Conservation (phyloP, 2,329 filamentous ascomycete species). For the Allantophomopsis cytisporea region DNA sequence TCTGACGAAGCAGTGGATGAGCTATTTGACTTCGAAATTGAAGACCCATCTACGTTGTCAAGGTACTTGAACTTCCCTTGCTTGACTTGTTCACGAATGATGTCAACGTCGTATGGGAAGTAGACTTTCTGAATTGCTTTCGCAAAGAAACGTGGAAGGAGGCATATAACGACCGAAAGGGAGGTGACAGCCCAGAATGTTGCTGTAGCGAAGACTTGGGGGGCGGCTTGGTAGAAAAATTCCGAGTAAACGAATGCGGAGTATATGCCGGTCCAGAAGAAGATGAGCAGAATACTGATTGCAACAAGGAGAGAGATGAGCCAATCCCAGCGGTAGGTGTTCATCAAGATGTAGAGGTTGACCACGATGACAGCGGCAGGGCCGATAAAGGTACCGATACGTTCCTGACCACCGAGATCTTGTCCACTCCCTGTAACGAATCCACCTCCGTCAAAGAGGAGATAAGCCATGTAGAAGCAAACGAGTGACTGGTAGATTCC, state of each 20-base stretch:
- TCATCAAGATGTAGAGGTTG: constrained; percentile 90
- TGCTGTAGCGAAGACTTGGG: constrained; percentile 66
- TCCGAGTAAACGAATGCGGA: constrained; percentile 32
- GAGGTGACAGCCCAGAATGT: constrained; percentile 81
- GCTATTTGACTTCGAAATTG: constrained; percentile 24
- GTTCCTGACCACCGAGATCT: constrained; percentile 63
- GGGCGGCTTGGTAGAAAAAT: constrained; percentile 65
- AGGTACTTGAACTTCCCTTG: constrained; percentile 73
- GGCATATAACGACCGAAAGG: constrained; percentile 65
- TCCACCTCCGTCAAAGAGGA: constrained; percentile 56
- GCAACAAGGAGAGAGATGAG: constrained; percentile 71
- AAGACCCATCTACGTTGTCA: constrained; percentile 16
- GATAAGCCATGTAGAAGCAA: constrained; percentile 84
- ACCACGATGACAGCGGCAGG: constrained; percentile 77
- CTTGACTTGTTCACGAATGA: constrained; percentile 83
- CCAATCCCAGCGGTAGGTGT: constrained; percentile 98
- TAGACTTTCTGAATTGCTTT: constrained; percentile 91
- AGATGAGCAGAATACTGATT: constrained; percentile 78
- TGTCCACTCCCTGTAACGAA: constrained; percentile 62
- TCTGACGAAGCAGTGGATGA: constrained; percentile 45
- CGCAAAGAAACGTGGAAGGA: constrained; percentile 76
- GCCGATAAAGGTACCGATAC: constrained; percentile 79
- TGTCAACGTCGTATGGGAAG: constrained; percentile 85
- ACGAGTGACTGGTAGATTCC: constrained; percentile 91
- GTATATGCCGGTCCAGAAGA: constrained; percentile 93